phyloP scores from a whole-genome alignment of 106 monocot genomes.

The Alisma plantagoaquatica region DNA sequence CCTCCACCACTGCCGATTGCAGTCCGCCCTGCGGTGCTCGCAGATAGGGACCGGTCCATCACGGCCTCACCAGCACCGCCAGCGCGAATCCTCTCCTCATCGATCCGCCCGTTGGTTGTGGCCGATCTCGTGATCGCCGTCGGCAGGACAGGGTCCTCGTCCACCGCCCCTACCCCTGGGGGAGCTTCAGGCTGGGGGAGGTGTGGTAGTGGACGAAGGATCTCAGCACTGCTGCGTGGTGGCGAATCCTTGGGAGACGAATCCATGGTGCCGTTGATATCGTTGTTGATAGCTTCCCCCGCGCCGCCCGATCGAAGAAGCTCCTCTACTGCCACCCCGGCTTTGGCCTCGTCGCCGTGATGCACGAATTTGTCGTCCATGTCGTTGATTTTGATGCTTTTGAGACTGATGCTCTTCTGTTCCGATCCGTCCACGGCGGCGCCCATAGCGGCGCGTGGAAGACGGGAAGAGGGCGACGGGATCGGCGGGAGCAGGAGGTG shows the following conservation, averaged over 20 bases:
- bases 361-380: neutral
- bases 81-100: too few relatives aligned
- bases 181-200: constrained; percentile 81
- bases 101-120: constrained; percentile 22
- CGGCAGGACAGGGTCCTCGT: constrained; percentile 13
- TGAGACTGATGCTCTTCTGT: neutral
- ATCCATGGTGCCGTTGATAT: too few relatives aligned
- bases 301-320: too few relatives aligned
- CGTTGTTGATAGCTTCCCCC: constrained; percentile 1
- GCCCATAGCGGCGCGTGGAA: neutral
- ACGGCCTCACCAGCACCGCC: too few relatives aligned
- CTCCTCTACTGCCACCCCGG: too few relatives aligned
- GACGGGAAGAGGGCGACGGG: neutral
- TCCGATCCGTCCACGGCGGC: neutral
- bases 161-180: constrained; percentile 21
- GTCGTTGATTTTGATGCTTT: neutral
- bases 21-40: constrained; percentile 21
- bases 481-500: neutral
- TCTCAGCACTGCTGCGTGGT: too few relatives aligned
- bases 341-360: neutral
- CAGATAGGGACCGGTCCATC: constrained; percentile 15
- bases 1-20: too few relatives aligned
- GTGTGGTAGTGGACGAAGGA: constrained; percentile 37
- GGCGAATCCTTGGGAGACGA: too few relatives aligned
- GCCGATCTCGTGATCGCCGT: constrained; percentile 1